phyloP scores from a whole-genome alignment of 129 eudicot species.

The Tagetes erecta region DNA sequence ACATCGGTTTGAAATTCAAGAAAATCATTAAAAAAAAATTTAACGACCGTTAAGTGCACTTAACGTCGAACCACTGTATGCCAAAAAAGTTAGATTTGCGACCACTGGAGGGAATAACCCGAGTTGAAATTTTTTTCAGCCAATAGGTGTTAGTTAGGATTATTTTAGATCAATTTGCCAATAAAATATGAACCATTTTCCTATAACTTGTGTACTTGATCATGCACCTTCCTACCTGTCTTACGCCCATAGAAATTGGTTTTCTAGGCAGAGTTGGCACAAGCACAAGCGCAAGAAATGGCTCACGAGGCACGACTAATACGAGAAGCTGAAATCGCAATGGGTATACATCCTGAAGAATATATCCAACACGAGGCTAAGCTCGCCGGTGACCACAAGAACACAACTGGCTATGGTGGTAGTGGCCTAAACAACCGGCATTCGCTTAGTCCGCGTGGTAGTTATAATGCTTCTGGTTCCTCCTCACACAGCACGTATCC shows the following conservation, averaged over 20 bases:
- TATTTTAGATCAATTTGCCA: not conserved
- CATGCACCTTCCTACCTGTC: not conserved
- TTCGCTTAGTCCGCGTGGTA: slow-evolving; percentile 20
- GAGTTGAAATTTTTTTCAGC: too few species aligned
- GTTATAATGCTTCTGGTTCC: slow-evolving; percentile 25
- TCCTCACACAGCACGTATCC: slow-evolving; percentile 21
- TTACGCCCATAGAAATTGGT: not conserved
- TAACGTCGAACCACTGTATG: too few species aligned
- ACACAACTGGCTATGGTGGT: slow-evolving; percentile 38
- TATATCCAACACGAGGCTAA: slow-evolving; percentile 32
- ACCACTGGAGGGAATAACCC: too few species aligned
- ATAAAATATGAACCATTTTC: not conserved
- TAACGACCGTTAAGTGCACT: too few species aligned
- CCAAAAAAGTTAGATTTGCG: too few species aligned
- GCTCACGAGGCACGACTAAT: slow-evolving; percentile 39
- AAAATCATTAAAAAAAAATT: too few species aligned
- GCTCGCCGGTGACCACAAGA: slow-evolving; percentile 37
- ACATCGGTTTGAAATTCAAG: too few species aligned
- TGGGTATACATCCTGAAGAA: slow-evolving; percentile 39
- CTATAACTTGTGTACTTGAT: not conserved
- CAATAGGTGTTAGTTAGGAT: too few species aligned
- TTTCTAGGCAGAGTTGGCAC: slow-evolving; percentile 38
- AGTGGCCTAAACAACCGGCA: slow-evolving; percentile 41
- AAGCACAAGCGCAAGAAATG: slow-evolving; percentile 32
- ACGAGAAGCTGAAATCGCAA: slow-evolving; percentile 39